Conservation (phyloP, 345 rosid genomes). For the Boechera divaricarpa region DNA sequence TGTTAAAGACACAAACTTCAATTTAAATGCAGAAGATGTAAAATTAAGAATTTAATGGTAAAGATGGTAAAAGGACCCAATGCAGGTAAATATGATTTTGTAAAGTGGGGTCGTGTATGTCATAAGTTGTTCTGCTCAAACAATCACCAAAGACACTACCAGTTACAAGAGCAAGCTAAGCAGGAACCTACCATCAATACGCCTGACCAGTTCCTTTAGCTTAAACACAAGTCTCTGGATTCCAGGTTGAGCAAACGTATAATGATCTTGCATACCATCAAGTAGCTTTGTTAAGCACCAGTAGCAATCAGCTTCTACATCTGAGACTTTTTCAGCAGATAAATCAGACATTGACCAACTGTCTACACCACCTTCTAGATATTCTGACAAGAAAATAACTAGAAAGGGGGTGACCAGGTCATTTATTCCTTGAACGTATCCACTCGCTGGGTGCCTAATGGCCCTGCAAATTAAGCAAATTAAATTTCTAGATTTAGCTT, state of each 20-base stretch:
- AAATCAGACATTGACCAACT: slow-evolving; percentile 79
- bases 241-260: slow-evolving; percentile 99
- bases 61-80: background rate
- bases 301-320: slow-evolving; percentile 94
- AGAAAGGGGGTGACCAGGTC: slow-evolving; percentile 98
- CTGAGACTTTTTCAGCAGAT: slow-evolving; percentile 66
- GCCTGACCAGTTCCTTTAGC: slow-evolving; percentile 92
- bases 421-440: slow-evolving; percentile 98
- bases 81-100: background rate
- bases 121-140: slow-evolving; percentile 18
- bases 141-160: slow-evolving; percentile 15
- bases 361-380: slow-evolving; percentile 78
- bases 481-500: background rate
- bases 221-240: slow-evolving; percentile 98
- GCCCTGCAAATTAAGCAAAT: slow-evolving; percentile 68
- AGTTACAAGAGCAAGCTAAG: slow-evolving; percentile 4
- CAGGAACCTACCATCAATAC: slow-evolving; percentile 80
- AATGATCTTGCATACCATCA: slow-evolving; percentile 99
- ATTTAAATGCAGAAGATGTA: slow-evolving; percentile 11
- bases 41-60: background rate
- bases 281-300: slow-evolving; percentile 97
- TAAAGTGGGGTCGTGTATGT: background rate
- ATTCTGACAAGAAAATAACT: slow-evolving; percentile 90
- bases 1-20: slow-evolving; percentile 1
- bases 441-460: slow-evolving; percentile 97